These are phyloP conservation scores for Paraglomus brasilianum DNA, from an alignment of 192 early-diverging fungal genomes.

Conservation along the genomic window DNA sequence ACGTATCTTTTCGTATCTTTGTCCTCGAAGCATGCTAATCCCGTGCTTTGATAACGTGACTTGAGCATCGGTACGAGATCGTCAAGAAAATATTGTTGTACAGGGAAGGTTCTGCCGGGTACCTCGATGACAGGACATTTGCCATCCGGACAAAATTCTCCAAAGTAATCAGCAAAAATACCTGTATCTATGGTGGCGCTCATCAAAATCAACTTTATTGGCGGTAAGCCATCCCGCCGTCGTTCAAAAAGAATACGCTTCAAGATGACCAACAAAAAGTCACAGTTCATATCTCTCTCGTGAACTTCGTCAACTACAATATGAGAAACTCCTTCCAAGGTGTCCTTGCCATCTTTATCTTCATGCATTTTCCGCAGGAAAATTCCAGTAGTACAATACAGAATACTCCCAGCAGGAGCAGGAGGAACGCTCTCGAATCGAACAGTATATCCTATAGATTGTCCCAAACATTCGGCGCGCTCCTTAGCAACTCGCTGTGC, in stretches of 20 bases:
- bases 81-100: slow-evolving; percentile 57
- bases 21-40: slow-evolving; percentile 32
- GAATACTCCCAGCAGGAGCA: slow-evolving; percentile 38
- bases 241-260: slow-evolving; percentile 50
- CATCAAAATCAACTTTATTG: slow-evolving; percentile 52
- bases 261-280: slow-evolving; percentile 46
- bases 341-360: slow-evolving; percentile 43
- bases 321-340: slow-evolving; percentile 56
- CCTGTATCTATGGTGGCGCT: slow-evolving; percentile 54
- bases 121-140: slow-evolving; percentile 59
- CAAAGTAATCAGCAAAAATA: slow-evolving; percentile 50
- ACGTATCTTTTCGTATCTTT: slow-evolving; percentile 43
- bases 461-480: slow-evolving; percentile 43
- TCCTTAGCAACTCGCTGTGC: slow-evolving; percentile 57
- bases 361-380: slow-evolving; percentile 60
- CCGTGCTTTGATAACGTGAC: slow-evolving; percentile 30
- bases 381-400: slow-evolving; percentile 71
- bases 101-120: slow-evolving; percentile 60
- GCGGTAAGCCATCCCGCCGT: slow-evolving; percentile 36
- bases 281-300: slow-evolving; percentile 50
- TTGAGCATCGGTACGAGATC: slow-evolving; percentile 45
- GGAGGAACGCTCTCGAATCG: slow-evolving; percentile 44
- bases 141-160: slow-evolving; percentile 40
- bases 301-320: slow-evolving; percentile 57
- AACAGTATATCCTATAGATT: slow-evolving; percentile 46